Evolutionary conservation across 2,329 filamentous ascomycete species (phyloP).

Genomic region (Fusarium anthophilum): DNA sequence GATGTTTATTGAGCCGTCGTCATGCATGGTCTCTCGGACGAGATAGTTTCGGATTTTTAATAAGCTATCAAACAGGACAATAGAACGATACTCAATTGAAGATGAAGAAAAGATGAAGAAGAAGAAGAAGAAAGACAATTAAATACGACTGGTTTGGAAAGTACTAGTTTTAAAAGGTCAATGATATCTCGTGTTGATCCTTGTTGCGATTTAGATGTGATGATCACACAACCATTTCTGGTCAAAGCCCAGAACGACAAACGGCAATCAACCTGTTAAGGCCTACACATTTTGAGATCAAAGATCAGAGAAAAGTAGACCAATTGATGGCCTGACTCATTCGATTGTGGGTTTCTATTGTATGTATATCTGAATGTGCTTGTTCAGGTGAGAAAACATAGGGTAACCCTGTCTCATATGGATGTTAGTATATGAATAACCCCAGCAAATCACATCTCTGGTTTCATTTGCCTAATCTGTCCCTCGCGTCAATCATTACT

Average conservation of each 20-base stretch:
- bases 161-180: background rate
- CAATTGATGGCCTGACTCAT: background rate
- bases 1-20: background rate
- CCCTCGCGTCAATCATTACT: background rate
- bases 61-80: background rate
- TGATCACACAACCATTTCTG: rapidly evolving
- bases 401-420: background rate
- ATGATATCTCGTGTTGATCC: background rate
- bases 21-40: background rate
- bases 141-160: no score
- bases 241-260: background rate
- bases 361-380: background rate
- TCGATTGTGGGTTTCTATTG: background rate
- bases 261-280: background rate
- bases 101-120: no score
- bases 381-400: background rate
- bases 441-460: background rate
- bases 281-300: background rate
- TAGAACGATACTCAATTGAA: no score
- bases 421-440: background rate
- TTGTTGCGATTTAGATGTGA: background rate
- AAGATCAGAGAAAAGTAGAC: background rate
- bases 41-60: background rate
- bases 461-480: background rate
- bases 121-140: no score